Evolutionary conservation across 768 basidiomycete genomes (phyloP).

Genomic region (Lentinula raphanica): DNA sequence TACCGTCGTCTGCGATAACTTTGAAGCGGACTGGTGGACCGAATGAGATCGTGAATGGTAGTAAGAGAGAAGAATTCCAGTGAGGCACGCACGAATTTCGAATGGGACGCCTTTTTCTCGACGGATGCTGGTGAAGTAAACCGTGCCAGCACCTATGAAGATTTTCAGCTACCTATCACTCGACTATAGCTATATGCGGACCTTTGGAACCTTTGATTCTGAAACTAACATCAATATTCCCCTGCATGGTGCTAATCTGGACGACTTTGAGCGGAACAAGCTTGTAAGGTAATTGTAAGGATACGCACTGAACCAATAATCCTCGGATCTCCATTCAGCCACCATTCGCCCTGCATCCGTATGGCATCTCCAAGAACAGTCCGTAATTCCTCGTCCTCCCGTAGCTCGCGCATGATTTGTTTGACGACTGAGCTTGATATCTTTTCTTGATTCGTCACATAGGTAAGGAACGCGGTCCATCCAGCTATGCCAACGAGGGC

Average conservation of each 20-base stretch:
- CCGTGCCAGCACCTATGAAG: slow-evolving; percentile 39
- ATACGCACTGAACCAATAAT: slow-evolving; percentile 50
- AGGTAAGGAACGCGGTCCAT: slow-evolving; percentile 46
- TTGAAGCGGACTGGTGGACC: slow-evolving; percentile 31
- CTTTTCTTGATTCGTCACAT: slow-evolving; percentile 50
- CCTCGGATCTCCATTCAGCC: slow-evolving; percentile 50
- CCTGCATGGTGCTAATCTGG: slow-evolving; percentile 47
- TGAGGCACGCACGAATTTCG: slow-evolving; percentile 32
- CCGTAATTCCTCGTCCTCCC: slow-evolving; percentile 31
- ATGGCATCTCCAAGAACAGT: slow-evolving; percentile 41
- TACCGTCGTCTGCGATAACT: slow-evolving; percentile 36
- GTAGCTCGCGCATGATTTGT: slow-evolving; percentile 37
- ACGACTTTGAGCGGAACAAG: background rate
- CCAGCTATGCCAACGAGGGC: slow-evolving; percentile 36
- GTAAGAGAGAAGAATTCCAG: background rate
- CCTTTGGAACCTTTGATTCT: slow-evolving; percentile 47
- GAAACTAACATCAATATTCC: slow-evolving; percentile 51
- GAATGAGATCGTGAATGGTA: background rate
- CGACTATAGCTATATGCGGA: slow-evolving; percentile 10
- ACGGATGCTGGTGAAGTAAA: slow-evolving; percentile 58
- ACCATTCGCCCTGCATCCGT: slow-evolving; percentile 36
- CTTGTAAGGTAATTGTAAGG: slow-evolving; percentile 11
- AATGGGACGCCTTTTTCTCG: slow-evolving; percentile 45
- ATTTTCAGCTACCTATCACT: background rate
- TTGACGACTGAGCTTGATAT: slow-evolving; percentile 48